Percentiles rank a stretch among this genome's conserved stretches.
Conservation (phyloP, 2,329 filamentous ascomycete species). For the Meredithiella fracta region DNA sequence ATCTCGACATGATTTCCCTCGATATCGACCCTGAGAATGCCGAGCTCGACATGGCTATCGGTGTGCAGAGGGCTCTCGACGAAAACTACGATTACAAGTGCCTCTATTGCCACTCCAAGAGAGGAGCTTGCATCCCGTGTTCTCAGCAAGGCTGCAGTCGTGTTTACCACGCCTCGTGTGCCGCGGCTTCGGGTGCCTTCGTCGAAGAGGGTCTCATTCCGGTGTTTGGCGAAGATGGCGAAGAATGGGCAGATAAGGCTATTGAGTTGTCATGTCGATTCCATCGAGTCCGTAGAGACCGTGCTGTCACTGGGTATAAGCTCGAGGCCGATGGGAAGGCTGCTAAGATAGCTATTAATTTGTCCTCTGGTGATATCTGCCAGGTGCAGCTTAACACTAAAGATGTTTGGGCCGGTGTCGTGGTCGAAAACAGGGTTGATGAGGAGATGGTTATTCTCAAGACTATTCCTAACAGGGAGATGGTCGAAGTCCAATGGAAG, state of each 20-base stretch:
- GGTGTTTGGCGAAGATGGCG: slow-evolving; percentile 77
- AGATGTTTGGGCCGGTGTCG: slow-evolving; percentile 79
- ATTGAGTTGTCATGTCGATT: slow-evolving; percentile 92
- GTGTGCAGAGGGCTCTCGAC: slow-evolving; percentile 67
- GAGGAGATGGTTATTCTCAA: slow-evolving; percentile 68
- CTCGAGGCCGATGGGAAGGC: slow-evolving; percentile 57
- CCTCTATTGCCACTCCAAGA: slow-evolving; percentile 83
- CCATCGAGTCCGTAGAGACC: slow-evolving; percentile 75
- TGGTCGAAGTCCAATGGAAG: slow-evolving; percentile 69
- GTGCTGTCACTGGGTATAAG: slow-evolving; percentile 50
- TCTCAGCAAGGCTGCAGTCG: slow-evolving; percentile 86
- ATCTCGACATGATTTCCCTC: slow-evolving; percentile 83
- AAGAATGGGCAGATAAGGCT: slow-evolving; percentile 78
- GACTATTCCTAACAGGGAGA: slow-evolving; percentile 65
- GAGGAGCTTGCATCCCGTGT: slow-evolving; percentile 93
- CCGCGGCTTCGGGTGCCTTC: slow-evolving; percentile 78
- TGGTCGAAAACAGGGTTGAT: slow-evolving; percentile 63
- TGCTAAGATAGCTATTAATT: slow-evolving; percentile 46
- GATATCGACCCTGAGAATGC: slow-evolving; percentile 43
- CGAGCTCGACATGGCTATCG: slow-evolving; percentile 52
- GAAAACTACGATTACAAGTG: slow-evolving; percentile 84
- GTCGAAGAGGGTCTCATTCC: slow-evolving; percentile 76
- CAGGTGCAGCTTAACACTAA: slow-evolving; percentile 73
- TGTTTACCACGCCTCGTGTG: slow-evolving; percentile 90
- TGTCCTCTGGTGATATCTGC: slow-evolving; percentile 60